A percentile compares a stretch with the other conserved stretches of the same genome.
Evolutionary conservation across 2,329 filamentous ascomycete genomes (phyloP).

Genomic region (Trichoderma sp.): DNA sequence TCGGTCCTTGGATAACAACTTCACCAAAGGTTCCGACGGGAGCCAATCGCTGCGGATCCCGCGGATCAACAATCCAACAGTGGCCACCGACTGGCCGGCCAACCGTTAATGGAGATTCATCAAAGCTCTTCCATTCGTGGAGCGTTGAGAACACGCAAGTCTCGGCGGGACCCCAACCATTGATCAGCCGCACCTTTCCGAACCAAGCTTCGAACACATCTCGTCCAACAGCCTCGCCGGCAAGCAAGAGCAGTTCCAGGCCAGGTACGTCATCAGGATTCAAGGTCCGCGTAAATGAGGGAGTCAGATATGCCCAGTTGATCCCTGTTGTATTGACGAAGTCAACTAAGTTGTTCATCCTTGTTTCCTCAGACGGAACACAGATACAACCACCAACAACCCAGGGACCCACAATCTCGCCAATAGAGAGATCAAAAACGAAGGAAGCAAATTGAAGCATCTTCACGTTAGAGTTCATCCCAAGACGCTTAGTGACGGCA

Average conservation of each 20-base stretch:
- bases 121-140: conserved; percentile 16
- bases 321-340: conserved; percentile 16
- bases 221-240: conserved; percentile 19
- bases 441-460: conserved; percentile 24
- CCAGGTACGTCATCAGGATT: conserved; percentile 17
- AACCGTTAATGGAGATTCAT: conserved; percentile 14
- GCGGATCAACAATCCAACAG: conserved; percentile 19
- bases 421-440: conserved; percentile 22
- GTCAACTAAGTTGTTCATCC: conserved; percentile 14
- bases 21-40: conserved; percentile 19
- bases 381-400: conserved; percentile 21
- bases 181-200: conserved; percentile 19
- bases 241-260: conserved; percentile 20
- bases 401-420: conserved; percentile 21
- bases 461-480: conserved; percentile 4
- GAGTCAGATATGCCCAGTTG: conserved; percentile 20
- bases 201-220: conserved; percentile 22
- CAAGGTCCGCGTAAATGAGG: conserved; percentile 20
- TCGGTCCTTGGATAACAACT: conserved; percentile 31
- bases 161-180: conserved; percentile 25
- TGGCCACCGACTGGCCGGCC: conserved; percentile 14
- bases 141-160: conserved; percentile 19
- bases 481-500: background rate
- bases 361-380: conserved; percentile 20
- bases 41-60: conserved; percentile 12